Percentiles rank a stretch among this genome's conserved stretches.
Evolutionary conservation across 1,139 yeast species (phyloP).

Genomic region (Zygoascus meyerae): DNA sequence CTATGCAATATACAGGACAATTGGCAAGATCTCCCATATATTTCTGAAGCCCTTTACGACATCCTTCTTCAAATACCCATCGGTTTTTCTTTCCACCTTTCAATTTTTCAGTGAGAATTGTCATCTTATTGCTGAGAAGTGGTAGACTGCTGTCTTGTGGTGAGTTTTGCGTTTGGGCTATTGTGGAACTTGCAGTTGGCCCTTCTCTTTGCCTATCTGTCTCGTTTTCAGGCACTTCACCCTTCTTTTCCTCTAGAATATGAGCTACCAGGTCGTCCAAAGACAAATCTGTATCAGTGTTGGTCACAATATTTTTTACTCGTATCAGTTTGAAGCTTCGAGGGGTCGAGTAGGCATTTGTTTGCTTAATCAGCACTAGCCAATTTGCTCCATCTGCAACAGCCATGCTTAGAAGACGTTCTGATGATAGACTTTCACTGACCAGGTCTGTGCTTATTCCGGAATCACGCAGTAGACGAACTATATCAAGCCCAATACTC

Average conservation of each 20-base stretch:
- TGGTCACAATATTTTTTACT: slow-evolving; percentile 54
- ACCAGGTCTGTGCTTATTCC: slow-evolving; percentile 69
- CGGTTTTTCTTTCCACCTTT: slow-evolving; percentile 72
- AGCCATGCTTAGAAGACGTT: slow-evolving; percentile 64
- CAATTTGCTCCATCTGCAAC: slow-evolving; percentile 65
- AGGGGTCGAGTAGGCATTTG: slow-evolving; percentile 29
- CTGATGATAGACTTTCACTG: slow-evolving; percentile 46
- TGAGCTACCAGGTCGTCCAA: slow-evolving; percentile 54
- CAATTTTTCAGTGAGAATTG: slow-evolving; percentile 41
- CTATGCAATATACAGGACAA: slow-evolving; percentile 72
- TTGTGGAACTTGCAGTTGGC: too few species aligned
- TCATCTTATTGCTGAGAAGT: slow-evolving; percentile 17
- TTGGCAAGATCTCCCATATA: slow-evolving; percentile 46
- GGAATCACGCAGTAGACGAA: slow-evolving; percentile 61
- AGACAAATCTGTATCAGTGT: slow-evolving; percentile 65
- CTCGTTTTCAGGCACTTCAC: too few species aligned
- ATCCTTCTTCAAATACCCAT: slow-evolving; percentile 74
- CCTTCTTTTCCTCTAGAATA: slow-evolving; percentile 39
- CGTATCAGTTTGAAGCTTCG: slow-evolving; percentile 65
- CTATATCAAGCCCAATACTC: slow-evolving; percentile 56
- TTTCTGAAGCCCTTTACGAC: slow-evolving; percentile 54
- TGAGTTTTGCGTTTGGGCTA: too few species aligned
- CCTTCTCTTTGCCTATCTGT: too few species aligned
- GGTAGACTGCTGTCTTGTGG: too few species aligned
- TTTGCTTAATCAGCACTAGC: slow-evolving; percentile 68